Percentiles rank a stretch among this genome's conserved stretches.
Conservation (phyloP, 345 rosid genomes). For the Ailanthus altissimus region DNA sequence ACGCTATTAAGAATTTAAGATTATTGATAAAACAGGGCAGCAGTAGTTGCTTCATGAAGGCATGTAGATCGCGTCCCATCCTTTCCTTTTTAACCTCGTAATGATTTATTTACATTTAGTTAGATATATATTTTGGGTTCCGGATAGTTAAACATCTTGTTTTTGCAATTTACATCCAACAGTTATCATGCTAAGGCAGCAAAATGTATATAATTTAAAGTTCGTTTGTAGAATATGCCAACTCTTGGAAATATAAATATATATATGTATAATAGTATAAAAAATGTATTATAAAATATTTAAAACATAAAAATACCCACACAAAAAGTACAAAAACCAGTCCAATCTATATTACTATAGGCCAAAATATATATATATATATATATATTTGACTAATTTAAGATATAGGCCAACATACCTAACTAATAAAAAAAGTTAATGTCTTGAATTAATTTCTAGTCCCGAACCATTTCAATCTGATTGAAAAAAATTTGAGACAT, state of each 20-base stretch:
- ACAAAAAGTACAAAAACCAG: no score
- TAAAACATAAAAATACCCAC: no score
- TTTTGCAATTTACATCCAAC: background rate
- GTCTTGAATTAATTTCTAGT: no score
- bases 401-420: no score
- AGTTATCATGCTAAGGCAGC: background rate
- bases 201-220: slow-evolving; percentile 8
- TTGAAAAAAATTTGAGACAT: no score
- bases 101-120: background rate
- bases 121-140: background rate
- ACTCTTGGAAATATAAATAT: slow-evolving; percentile 1
- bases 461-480: no score
- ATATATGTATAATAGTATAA: background rate
- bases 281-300: no score
- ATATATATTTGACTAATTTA: no score
- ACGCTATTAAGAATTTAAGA: slow-evolving; percentile 6
- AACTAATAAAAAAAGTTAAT: no score
- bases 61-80: background rate
- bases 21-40: slow-evolving; percentile 4
- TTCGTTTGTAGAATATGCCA: background rate
- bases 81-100: background rate
- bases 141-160: background rate
- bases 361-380: no score
- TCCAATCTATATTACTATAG: no score
- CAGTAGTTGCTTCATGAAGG: background rate